Evolutionary conservation across 2,329 filamentous ascomycete genomes (phyloP).

Genomic region (Coleophoma crateriformis): DNA sequence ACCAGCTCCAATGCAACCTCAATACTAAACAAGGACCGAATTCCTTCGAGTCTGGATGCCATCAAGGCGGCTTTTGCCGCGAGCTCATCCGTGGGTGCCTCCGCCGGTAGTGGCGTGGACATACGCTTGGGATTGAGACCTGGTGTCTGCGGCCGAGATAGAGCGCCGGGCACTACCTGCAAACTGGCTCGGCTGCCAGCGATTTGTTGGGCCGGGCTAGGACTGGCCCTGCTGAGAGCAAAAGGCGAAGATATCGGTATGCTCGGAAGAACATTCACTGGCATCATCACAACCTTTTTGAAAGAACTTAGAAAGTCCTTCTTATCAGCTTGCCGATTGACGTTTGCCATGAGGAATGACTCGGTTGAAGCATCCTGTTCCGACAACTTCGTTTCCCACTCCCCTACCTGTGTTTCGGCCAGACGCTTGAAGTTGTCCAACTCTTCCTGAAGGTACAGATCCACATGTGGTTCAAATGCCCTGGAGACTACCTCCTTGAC

Average conservation of each 20-base stretch:
- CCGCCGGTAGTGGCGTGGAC: slow-evolving; percentile 37
- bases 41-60: slow-evolving; percentile 89
- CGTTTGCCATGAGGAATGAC: slow-evolving; percentile 91
- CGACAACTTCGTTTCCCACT: slow-evolving; percentile 87
- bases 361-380: slow-evolving; percentile 89
- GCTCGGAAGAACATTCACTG: slow-evolving; percentile 80
- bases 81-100: slow-evolving; percentile 83
- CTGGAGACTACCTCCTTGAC: slow-evolving; percentile 62
- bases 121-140: slow-evolving; percentile 27
- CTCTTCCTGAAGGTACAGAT: slow-evolving; percentile 88
- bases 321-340: slow-evolving; percentile 92
- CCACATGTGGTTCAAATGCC: slow-evolving; percentile 89
- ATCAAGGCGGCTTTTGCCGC: slow-evolving; percentile 97
- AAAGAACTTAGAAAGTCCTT: slow-evolving; percentile 94
- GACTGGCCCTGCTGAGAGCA: slow-evolving; percentile 31
- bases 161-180: slow-evolving; percentile 19
- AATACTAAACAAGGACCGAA: slow-evolving; percentile 91
- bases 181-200: slow-evolving; percentile 18
- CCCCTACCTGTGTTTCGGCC: slow-evolving; percentile 69
- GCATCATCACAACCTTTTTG: slow-evolving; percentile 99
- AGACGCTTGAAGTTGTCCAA: slow-evolving; percentile 75
- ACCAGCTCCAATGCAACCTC: slow-evolving; percentile 89
- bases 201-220: slow-evolving; percentile 12
- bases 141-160: slow-evolving; percentile 46
- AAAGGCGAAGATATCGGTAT: slow-evolving; percentile 58